These are phyloP conservation scores for Thelonectria blattea DNA, from an alignment of 2,329 filamentous ascomycete species.

Conservation along the genomic window DNA sequence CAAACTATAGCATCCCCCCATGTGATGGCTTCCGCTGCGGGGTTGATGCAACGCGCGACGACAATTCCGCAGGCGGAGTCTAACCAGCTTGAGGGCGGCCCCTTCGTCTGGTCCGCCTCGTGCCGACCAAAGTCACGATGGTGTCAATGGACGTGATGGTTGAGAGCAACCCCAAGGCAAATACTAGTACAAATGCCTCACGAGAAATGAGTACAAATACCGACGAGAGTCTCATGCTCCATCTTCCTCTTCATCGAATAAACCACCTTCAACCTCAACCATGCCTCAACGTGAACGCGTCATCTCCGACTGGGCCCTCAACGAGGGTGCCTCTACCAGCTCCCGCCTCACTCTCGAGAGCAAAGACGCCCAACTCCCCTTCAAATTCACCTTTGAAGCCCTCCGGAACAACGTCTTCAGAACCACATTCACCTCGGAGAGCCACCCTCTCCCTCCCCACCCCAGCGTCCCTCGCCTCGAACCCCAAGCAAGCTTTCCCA, in stretches of 20 bases:
- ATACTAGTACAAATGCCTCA: background rate
- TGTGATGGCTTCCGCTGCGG: slow-evolving; percentile 10
- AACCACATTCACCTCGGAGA: slow-evolving; percentile 67
- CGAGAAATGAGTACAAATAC: background rate
- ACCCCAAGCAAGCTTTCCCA: slow-evolving; percentile 36
- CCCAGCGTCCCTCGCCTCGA: slow-evolving; percentile 61
- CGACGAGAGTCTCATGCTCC: background rate
- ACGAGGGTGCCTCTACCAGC: slow-evolving; percentile 33
- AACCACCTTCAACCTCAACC: background rate
- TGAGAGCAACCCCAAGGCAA: no score
- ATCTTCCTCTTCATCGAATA: background rate
- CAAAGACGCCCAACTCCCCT: slow-evolving; percentile 43
- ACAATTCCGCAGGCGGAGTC: no score
- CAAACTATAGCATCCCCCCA: slow-evolving; percentile 5
- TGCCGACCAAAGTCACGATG: background rate
- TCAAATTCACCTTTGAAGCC: slow-evolving; percentile 68
- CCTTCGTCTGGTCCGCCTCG: no score
- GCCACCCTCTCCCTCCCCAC: slow-evolving; percentile 69
- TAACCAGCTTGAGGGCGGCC: no score
- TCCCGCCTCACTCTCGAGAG: slow-evolving; percentile 32
- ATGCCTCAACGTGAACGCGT: slow-evolving; percentile 42
- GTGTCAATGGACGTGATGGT: background rate
- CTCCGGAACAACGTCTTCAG: slow-evolving; percentile 69
- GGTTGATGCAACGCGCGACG: background rate
- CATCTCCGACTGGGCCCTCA: slow-evolving; percentile 35